Conservation (phyloP, 2,329 filamentous ascomycete genomes). For the Colletotrichum navitas region DNA sequence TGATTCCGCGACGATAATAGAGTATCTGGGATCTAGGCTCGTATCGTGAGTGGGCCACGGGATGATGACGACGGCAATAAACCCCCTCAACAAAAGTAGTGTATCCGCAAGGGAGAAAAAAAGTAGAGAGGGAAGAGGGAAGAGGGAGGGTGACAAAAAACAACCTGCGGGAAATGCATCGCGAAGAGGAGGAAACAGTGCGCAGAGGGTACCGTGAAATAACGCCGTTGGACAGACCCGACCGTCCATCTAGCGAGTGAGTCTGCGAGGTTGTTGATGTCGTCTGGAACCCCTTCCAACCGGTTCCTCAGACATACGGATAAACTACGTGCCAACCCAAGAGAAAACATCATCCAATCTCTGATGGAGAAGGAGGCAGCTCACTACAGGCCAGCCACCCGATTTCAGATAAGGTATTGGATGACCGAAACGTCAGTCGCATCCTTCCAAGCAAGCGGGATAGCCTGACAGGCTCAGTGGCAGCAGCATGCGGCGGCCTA, state of each 20-base stretch:
- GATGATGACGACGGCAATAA: background rate
- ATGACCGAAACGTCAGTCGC: slow-evolving; percentile 21
- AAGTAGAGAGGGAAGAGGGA: too few species aligned
- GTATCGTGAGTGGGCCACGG: background rate
- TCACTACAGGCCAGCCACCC: background rate
- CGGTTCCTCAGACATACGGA: background rate
- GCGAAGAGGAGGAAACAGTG: background rate
- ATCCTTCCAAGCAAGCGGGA: background rate
- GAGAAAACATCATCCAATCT: slow-evolving; percentile 17
- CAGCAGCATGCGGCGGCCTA: slow-evolving; percentile 1
- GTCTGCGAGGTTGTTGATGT: background rate
- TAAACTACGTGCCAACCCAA: slow-evolving; percentile 15
- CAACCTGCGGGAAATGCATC: background rate
- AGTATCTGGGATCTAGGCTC: slow-evolving; percentile 9
- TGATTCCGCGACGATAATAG: slow-evolving; percentile 9
- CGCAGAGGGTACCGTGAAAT: background rate
- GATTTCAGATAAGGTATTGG: slow-evolving; percentile 21
- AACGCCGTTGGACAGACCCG: background rate
- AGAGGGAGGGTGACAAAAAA: background rate
- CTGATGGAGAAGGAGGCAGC: slow-evolving; percentile 7
- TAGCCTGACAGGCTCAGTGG: slow-evolving; percentile 10
- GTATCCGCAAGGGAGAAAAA: background rate
- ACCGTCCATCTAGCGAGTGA: background rate
- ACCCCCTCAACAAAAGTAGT: background rate
- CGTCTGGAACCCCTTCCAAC: background rate